These are phyloP conservation scores for Arabis alpina DNA, from an alignment of 345 rosid genomes.

Conservation along the genomic window DNA sequence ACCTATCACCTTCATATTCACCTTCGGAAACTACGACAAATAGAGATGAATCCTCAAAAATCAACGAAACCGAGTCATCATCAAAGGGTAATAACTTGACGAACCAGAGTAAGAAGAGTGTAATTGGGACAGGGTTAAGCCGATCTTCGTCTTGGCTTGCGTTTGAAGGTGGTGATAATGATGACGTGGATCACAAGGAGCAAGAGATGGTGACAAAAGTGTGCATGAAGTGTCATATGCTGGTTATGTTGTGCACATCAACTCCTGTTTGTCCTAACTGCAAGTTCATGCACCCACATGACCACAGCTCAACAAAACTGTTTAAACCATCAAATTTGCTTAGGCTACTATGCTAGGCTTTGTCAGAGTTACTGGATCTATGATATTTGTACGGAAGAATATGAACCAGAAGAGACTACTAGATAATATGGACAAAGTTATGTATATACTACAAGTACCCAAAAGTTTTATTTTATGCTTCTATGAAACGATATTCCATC, in stretches of 20 bases:
- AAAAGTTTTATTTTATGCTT: slow-evolving; percentile 9
- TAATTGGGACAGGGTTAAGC: slow-evolving; percentile 28
- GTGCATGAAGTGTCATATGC: slow-evolving; percentile 78
- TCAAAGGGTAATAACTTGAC: slow-evolving; percentile 32
- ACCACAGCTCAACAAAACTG: slow-evolving; percentile 51
- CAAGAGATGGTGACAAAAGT: slow-evolving; percentile 81
- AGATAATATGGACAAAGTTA: slow-evolving; percentile 28
- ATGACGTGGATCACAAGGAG: slow-evolving; percentile 37
- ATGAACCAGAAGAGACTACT: slow-evolving; percentile 23
- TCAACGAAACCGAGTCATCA: slow-evolving; percentile 27
- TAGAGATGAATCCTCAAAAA: slow-evolving; percentile 12
- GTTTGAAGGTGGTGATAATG: slow-evolving; percentile 43
- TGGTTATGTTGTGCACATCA: slow-evolving; percentile 80
- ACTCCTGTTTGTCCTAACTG: slow-evolving; percentile 89
- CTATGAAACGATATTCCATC: slow-evolving; percentile 16
- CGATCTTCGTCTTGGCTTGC: slow-evolving; percentile 60
- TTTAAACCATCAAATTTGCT: slow-evolving; percentile 56
- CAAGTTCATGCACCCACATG: slow-evolving; percentile 83
- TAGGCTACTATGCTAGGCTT: slow-evolving; percentile 58
- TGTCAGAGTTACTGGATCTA: slow-evolving; percentile 8
- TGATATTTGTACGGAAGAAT: slow-evolving; percentile 13
- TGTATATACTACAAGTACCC: slow-evolving; percentile 32
- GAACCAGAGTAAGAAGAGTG: slow-evolving; percentile 31
- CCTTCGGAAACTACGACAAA: slow-evolving; percentile 26
- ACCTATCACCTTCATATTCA: slow-evolving; percentile 58